Evolutionary conservation across 225 moss, liverwort and hornwort species (phyloP).

Genomic region (Neckera pumila): DNA sequence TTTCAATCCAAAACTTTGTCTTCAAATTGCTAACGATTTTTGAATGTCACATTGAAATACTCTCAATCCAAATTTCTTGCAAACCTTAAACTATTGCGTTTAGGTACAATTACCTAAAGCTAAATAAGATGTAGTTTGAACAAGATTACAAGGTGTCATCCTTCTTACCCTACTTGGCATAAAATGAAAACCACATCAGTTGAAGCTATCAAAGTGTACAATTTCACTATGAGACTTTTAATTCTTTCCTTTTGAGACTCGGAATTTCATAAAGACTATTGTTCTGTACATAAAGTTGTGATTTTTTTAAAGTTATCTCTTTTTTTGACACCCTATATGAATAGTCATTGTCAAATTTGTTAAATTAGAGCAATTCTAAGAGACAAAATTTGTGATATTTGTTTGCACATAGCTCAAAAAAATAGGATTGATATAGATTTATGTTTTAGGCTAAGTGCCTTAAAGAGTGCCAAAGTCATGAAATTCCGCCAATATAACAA

Average conservation of each 20-base stretch:
- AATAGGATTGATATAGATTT: background rate
- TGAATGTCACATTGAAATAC: background rate
- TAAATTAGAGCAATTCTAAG: fast-evolving
- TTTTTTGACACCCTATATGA: background rate
- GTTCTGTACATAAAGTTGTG: no score
- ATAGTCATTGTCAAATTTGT: no score
- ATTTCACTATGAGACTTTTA: background rate
- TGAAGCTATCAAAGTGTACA: background rate
- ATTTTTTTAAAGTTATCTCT: background rate
- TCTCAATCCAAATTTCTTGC: no score
- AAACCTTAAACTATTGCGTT: background rate
- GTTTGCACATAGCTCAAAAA: background rate
- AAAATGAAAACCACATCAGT: background rate
- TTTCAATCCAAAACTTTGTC: background rate
- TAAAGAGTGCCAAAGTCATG: background rate
- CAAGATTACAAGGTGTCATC: background rate
- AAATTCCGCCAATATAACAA: no score
- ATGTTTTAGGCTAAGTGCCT: fast-evolving
- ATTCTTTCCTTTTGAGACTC: no score
- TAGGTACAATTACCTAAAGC: no score
- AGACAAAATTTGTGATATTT: background rate
- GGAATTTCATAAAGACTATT: background rate
- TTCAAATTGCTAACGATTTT: background rate
- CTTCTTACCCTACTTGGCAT: background rate
- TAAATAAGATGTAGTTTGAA: background rate